Evolutionary conservation across 768 basidiomycete species (phyloP).

Genomic region (Rhodotorula graminis): DNA sequence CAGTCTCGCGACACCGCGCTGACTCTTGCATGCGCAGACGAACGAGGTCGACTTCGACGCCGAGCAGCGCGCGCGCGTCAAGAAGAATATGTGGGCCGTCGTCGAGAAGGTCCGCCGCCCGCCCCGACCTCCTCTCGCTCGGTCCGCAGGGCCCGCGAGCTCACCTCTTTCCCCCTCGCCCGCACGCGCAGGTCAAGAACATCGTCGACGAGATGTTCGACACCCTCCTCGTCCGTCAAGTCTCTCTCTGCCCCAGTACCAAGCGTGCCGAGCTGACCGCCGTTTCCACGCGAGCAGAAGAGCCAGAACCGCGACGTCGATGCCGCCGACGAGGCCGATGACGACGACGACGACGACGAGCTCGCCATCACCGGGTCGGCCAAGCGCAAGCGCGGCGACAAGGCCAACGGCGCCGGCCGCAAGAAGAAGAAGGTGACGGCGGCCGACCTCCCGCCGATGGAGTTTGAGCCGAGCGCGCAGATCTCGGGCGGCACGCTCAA

Average conservation of each 20-base stretch:
- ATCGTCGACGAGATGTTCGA: background rate
- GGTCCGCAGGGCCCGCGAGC: no score
- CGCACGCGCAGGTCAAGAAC: background rate
- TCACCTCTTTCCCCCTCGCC: no score
- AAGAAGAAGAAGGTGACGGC: slow-evolving; percentile 14
- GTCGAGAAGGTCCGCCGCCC: background rate
- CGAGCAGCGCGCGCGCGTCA: no score
- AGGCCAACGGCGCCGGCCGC: background rate
- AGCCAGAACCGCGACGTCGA: background rate
- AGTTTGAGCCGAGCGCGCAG: slow-evolving; percentile 59
- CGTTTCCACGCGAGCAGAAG: background rate
- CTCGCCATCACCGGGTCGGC: background rate
- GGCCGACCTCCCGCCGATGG: slow-evolving; percentile 1
- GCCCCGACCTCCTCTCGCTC: no score
- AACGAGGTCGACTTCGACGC: background rate
- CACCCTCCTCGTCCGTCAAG: background rate
- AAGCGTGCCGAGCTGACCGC: background rate
- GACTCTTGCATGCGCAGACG: no score
- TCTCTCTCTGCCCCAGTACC: no score
- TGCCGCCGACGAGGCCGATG: background rate
- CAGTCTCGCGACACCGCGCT: no score
- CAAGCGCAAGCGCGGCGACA: background rate
- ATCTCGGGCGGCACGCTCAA: slow-evolving; percentile 82
- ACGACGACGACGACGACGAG: background rate
- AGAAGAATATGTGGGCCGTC: background rate